Evolutionary conservation across 441 rosid species (phyloP), one percentile per base, ranked within the genome.

Genomic region (Iberis amara): DNA sequence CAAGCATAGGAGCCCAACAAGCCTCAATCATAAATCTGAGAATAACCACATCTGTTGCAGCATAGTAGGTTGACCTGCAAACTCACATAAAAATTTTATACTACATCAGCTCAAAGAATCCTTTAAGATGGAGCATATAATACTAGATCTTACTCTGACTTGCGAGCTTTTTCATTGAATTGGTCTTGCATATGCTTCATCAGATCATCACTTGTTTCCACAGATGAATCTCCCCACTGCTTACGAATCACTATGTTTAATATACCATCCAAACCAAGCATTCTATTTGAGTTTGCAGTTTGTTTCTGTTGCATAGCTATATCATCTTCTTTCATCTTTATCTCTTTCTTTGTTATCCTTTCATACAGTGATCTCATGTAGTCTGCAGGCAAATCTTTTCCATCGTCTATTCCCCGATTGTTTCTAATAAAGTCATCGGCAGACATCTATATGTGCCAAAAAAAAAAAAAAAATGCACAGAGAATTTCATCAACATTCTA

Each of bases 1-100:
- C 99, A 80, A 94, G 65, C 99, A 94, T 89, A 39, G 97, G 97
- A 69, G 97, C 99, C 99, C 99, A 94, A 74, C 99, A 94, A 44
- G 75, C 99, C 77, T 94, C 99, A 60, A 89, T 70, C 99, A 94
- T 94, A 76, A 94, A 94, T 71, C 95, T 76, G 62, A 94, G 89
- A 61, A 90, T 78, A 67, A 82, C 94, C 61, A 80, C 88, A 80
- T 94, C 97, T 38, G 94, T 83, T 51, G 96, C 99, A 37, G 97
- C 94, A 79, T 85, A 83, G 77, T 89, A 94, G 63, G 79, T 83
- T 68, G 99, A 94, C 86, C 99, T 94, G 72, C 81, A 85, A 66
- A 69, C 65, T 42, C 64, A 71, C n/a, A 14, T 36, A 24, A 30
- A 47, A 27, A 36, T 56, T 11, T 6, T 47, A 12, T 27, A 47